Percentiles rank a stretch among this genome's conserved stretches.
Evolutionary conservation across 2,329 filamentous ascomycete genomes (phyloP).

Genomic region (Leptographium galeiforme): DNA sequence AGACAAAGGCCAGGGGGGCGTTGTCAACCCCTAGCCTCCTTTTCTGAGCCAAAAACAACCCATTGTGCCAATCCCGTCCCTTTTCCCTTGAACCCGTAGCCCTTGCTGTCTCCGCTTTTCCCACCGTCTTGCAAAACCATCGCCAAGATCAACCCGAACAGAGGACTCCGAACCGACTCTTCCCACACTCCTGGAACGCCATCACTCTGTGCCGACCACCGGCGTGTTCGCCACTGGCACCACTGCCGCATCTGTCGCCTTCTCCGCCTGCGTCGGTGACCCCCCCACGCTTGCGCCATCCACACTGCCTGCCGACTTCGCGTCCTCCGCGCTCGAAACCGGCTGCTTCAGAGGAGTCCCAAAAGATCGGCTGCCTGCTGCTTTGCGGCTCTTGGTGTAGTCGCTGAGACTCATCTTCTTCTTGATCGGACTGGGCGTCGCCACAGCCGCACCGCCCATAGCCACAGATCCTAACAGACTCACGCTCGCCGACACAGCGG

Average conservation of each 20-base stretch:
- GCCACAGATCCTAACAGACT: slow-evolving; percentile 29
- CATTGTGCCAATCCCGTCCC: not conserved
- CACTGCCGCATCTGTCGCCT: not conserved
- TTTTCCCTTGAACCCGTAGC: not conserved
- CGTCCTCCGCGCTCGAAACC: slow-evolving; percentile 24
- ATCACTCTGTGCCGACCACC: not conserved
- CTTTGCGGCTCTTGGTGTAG: slow-evolving; percentile 47
- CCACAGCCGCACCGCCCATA: slow-evolving; percentile 26
- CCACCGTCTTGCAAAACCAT: not conserved
- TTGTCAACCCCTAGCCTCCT: not conserved
- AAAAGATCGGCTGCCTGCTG: slow-evolving; percentile 26
- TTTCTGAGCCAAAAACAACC: not conserved
- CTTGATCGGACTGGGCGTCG: slow-evolving; percentile 46
- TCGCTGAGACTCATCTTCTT: slow-evolving; percentile 56
- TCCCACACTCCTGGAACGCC: not conserved
- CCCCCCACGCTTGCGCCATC: slow-evolving; percentile 5
- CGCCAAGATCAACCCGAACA: not conserved
- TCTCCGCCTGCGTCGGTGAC: slow-evolving; percentile 7
- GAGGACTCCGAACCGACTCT: not conserved
- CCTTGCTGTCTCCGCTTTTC: not conserved
- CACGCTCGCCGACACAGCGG: slow-evolving; percentile 28
- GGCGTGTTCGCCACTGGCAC: not conserved
- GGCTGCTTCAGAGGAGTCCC: slow-evolving; percentile 24
- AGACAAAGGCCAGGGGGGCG: not conserved
- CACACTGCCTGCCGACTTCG: slow-evolving; percentile 20